These are phyloP conservation scores for Talaromyces islandicus DNA, from an alignment of 2,329 filamentous ascomycete genomes.

Conservation along the genomic window DNA sequence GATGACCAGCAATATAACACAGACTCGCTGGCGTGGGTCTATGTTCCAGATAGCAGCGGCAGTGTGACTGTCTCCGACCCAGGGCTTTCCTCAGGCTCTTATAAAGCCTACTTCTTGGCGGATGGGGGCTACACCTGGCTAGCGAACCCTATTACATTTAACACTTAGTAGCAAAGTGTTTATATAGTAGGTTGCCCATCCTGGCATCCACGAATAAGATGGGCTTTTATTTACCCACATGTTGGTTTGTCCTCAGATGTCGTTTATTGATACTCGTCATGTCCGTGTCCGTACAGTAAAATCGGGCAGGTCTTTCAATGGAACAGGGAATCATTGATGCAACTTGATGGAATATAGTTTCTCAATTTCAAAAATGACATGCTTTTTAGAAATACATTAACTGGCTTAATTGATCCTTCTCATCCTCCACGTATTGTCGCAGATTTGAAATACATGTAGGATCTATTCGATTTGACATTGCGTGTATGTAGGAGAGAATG, in stretches of 20 bases:
- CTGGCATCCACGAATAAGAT: neutral
- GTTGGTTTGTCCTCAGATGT: neutral
- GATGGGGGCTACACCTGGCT: slow-evolving; percentile 24
- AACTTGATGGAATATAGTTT: neutral
- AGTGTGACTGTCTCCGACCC: neutral
- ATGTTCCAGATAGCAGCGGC: neutral
- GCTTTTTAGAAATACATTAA: too few relatives aligned
- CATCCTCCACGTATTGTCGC: too few relatives aligned
- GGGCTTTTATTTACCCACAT: neutral
- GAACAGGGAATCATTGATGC: neutral
- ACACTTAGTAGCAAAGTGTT: slow-evolving; percentile 28
- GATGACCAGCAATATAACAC: neutral
- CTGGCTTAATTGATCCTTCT: too few relatives aligned
- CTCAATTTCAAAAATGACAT: too few relatives aligned
- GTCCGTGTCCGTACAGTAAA: too few relatives aligned
- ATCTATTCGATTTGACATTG: too few relatives aligned
- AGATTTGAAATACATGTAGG: too few relatives aligned
- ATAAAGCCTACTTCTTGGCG: neutral
- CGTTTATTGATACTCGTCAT: neutral
- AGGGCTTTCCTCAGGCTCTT: neutral
- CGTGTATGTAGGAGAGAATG: too few relatives aligned
- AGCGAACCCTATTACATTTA: slow-evolving; percentile 31
- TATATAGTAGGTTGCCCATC: neutral
- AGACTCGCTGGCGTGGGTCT: neutral
- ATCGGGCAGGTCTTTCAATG: neutral